Conservation (phyloP, 164 flowering plant species). For the Berberis vulgaris region DNA sequence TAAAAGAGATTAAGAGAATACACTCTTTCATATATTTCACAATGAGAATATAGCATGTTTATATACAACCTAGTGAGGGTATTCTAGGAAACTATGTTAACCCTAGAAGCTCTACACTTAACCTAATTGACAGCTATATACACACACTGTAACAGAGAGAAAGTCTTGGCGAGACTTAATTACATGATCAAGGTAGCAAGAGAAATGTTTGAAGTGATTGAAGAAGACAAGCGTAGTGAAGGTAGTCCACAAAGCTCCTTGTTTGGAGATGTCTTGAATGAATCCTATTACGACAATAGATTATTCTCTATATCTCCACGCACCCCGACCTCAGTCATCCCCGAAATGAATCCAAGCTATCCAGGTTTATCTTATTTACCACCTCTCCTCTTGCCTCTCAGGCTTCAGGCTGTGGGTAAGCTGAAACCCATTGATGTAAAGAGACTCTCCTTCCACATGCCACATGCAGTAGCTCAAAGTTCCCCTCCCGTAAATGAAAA, state of each 20-base stretch:
- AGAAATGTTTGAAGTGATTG: constrained; percentile 47
- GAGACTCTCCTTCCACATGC: constrained; percentile 44
- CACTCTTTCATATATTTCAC: too few relatives aligned
- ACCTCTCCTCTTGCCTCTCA: constrained; percentile 39
- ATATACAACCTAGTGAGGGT: too few relatives aligned
- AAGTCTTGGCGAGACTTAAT: constrained; percentile 36
- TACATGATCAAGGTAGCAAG: constrained; percentile 41
- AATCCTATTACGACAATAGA: constrained; percentile 24
- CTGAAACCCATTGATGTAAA: constrained; percentile 57
- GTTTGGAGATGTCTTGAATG: constrained; percentile 19
- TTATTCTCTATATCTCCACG: constrained; percentile 37
- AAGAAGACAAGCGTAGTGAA: constrained; percentile 26
- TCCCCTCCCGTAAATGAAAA: constrained; percentile 7
- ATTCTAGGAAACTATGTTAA: too few relatives aligned
- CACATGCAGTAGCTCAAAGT: constrained; percentile 22
- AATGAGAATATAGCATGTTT: too few relatives aligned
- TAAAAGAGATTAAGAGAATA: too few relatives aligned
- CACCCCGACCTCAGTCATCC: constrained; percentile 77
- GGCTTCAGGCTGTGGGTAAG: constrained; percentile 51
- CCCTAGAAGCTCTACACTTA: too few relatives aligned
- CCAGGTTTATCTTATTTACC: constrained; percentile 27
- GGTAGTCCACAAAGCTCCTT: constrained; percentile 10
- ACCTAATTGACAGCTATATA: too few relatives aligned
- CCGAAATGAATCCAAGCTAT: constrained; percentile 18
- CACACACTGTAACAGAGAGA: too few relatives aligned